Conservation (phyloP, 2,329 filamentous ascomycete species). For the Trichophaea hybrida region DNA sequence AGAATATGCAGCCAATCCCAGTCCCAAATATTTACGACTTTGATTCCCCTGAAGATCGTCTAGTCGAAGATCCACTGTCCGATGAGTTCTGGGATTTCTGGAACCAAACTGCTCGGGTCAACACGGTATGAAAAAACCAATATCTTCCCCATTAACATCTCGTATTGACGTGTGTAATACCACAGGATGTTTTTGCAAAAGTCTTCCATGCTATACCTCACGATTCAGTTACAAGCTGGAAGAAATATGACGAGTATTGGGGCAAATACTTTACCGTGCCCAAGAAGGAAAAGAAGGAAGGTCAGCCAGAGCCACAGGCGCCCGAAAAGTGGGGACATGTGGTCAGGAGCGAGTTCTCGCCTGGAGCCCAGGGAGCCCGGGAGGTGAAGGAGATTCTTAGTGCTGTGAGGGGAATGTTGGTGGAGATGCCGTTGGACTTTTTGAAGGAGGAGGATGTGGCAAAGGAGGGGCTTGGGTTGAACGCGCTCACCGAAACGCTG, state of each 20-base stretch:
- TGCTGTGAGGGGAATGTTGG: conserved; percentile 53
- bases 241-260: conserved; percentile 60
- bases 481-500: conserved; percentile 55
- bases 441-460: conserved; percentile 75
- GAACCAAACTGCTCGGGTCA: conserved; percentile 55
- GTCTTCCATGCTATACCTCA: conserved; percentile 70
- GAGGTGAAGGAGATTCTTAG: conserved; percentile 58
- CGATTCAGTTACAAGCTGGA: conserved; percentile 54
- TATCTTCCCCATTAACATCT: neutral
- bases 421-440: conserved; percentile 88
- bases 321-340: conserved; percentile 72
- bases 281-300: conserved; percentile 25
- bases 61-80: conserved; percentile 61
- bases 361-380: conserved; percentile 48
- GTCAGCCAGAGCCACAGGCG: neutral
- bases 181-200: conserved; percentile 50
- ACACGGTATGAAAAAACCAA: conserved; percentile 41
- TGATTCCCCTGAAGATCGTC: conserved; percentile 49
- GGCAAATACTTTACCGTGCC: conserved; percentile 46
- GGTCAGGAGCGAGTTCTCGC: conserved; percentile 57
- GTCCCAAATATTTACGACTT: conserved; percentile 61
- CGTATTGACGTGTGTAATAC: neutral
- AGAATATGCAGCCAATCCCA: conserved; percentile 64
- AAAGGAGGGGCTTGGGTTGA: conserved; percentile 59
- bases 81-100: conserved; percentile 56